Conservation (phyloP, 2,329 filamentous ascomycete species). For the Alternaria conjuncta region DNA sequence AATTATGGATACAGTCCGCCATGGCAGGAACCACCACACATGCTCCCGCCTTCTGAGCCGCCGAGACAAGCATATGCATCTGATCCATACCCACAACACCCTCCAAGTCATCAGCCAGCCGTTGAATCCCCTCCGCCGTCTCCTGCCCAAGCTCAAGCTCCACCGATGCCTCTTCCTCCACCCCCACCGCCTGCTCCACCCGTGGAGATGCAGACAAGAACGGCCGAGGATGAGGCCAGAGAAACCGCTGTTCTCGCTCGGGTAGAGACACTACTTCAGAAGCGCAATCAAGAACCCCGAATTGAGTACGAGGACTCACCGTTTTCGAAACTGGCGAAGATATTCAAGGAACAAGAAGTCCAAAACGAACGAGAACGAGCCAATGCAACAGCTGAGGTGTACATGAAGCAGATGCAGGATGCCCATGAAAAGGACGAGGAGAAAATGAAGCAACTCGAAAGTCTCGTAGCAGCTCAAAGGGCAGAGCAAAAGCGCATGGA, state of each 20-base stretch:
- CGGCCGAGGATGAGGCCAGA: not conserved
- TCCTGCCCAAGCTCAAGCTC: not conserved
- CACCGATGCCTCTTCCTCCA: not conserved
- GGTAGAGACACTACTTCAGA: not conserved
- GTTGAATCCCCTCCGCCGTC: not conserved
- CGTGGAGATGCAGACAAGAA: not conserved
- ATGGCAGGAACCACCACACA: not conserved
- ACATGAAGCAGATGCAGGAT: slow-evolving; percentile 3
- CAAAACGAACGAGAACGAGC: slow-evolving; percentile 5
- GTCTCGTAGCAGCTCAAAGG: not conserved
- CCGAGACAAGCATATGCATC: not conserved
- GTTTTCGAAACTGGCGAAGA: slow-evolving; percentile 11
- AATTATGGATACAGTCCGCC: not conserved
- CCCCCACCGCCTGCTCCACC: not conserved
- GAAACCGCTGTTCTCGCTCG: not conserved
- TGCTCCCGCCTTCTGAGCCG: not conserved
- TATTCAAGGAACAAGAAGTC: slow-evolving; percentile 12
- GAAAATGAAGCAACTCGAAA: slow-evolving; percentile 1
- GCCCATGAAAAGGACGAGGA: not conserved
- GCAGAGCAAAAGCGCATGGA: not conserved
- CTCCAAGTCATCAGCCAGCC: not conserved
- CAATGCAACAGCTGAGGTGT: not conserved
- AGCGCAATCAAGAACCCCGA: not conserved
- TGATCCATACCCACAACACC: not conserved
- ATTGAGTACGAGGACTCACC: not conserved